Percentiles rank a stretch among this genome's conserved stretches.
Evolutionary conservation across 1,284 basidiomycete species (phyloP).

Genomic region (Hypsizygus ulmarius): DNA sequence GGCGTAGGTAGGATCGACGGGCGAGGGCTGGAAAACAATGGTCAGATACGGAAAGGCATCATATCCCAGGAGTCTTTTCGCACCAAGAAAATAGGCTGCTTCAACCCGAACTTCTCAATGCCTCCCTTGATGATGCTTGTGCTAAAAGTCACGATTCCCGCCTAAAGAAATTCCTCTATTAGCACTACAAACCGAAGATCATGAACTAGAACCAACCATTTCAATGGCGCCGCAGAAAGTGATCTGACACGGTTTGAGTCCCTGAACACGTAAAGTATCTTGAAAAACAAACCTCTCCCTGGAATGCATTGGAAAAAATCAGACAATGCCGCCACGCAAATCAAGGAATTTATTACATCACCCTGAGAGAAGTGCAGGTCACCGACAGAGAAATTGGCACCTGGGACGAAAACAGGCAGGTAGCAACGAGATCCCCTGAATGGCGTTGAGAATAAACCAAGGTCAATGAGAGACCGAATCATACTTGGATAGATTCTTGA

Average conservation of each 20-base stretch:
- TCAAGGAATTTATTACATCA: slow-evolving; percentile 46
- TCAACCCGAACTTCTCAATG: slow-evolving; percentile 70
- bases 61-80: slow-evolving; percentile 9
- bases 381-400: slow-evolving; percentile 76
- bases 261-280: neutral
- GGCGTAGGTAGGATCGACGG: slow-evolving; percentile 72
- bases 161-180: slow-evolving; percentile 36
- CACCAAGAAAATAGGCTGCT: slow-evolving; percentile 74
- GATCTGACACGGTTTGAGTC: slow-evolving; percentile 36
- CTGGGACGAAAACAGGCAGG: slow-evolving; percentile 76
- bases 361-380: slow-evolving; percentile 83
- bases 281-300: slow-evolving; percentile 56
- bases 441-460: neutral
- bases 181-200: neutral
- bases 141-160: slow-evolving; percentile 73
- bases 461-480: neutral
- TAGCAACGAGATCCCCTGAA: slow-evolving; percentile 65
- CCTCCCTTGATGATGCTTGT: slow-evolving; percentile 76
- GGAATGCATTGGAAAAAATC: slow-evolving; percentile 6
- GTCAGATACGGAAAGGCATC: neutral
- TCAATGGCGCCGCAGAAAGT: slow-evolving; percentile 81
- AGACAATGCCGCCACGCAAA: neutral
- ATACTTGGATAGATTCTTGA: slow-evolving; percentile 69
- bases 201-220: slow-evolving; percentile 43
- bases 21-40: slow-evolving; percentile 51